Conservation (phyloP, 208 protist genomes). For the Novymonas esmeraldas region DNA sequence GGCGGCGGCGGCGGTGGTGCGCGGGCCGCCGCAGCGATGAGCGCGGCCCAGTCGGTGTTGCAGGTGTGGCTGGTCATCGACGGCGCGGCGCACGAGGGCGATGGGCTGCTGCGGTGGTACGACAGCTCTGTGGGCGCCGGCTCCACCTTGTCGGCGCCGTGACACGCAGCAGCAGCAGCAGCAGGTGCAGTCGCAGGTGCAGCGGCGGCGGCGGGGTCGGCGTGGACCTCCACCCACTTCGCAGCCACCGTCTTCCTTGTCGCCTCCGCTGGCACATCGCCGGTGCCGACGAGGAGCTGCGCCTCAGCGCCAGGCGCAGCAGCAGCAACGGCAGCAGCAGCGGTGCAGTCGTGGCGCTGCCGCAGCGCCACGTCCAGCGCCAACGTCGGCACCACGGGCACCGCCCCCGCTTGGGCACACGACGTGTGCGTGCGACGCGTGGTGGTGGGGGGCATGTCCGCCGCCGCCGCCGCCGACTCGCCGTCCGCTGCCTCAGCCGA, state of each 20-base stretch:
- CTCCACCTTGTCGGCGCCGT: slow-evolving; percentile 21
- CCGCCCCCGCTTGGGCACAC: neutral
- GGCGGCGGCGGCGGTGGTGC: neutral
- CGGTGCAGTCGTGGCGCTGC: neutral
- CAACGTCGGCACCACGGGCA: slow-evolving; percentile 7
- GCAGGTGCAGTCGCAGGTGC: neutral
- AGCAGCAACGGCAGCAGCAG: neutral
- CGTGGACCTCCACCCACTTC: too few species aligned
- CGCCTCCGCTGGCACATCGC: too few species aligned
- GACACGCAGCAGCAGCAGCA: slow-evolving; percentile 1
- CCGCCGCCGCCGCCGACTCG: neutral
- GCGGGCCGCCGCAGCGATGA: slow-evolving; percentile 16
- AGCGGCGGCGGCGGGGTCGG: too few species aligned
- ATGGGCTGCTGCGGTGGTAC: slow-evolving; percentile 28
- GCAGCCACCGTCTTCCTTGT: slow-evolving; percentile 21
- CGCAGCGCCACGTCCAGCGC: slow-evolving; percentile 13
- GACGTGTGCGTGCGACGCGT: slow-evolving; percentile 8
- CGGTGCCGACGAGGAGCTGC: neutral
- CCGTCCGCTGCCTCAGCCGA: neutral
- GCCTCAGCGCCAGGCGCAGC: neutral
- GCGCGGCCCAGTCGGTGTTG: slow-evolving; percentile 26
- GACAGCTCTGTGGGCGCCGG: slow-evolving; percentile 39
- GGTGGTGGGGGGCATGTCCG: slow-evolving; percentile 19
- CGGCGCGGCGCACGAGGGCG: slow-evolving; percentile 25
- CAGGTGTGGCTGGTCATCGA: slow-evolving; percentile 13